These are phyloP conservation scores for Wallemia mellicola DNA, from an alignment of 1,284 basidiomycete genomes.

Conservation along the genomic window DNA sequence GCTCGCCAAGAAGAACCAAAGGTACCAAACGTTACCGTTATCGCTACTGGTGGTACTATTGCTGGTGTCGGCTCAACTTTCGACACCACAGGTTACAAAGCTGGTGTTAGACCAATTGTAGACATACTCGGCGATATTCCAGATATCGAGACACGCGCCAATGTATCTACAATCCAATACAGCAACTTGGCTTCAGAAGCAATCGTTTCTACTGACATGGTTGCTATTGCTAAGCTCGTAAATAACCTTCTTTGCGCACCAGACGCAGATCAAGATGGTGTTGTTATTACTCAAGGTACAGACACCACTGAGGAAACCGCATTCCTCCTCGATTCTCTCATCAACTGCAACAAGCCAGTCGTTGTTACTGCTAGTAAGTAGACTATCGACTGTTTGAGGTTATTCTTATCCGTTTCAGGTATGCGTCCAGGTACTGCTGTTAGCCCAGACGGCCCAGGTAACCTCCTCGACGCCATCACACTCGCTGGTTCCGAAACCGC, in stretches of 20 bases:
- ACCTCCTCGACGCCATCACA: constrained; percentile 12
- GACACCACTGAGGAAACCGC: constrained; percentile 14
- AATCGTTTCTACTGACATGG: constrained; percentile 9
- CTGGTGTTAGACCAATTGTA: not conserved
- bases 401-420: too few relatives aligned
- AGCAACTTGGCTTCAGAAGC: constrained; percentile 5
- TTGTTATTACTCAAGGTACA: constrained; percentile 10
- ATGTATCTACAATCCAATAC: constrained; percentile 6
- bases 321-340: constrained; percentile 8
- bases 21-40: not conserved
- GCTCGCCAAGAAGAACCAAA: not conserved
- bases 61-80: constrained; percentile 1
- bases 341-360: constrained; percentile 11
- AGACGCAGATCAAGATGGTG: constrained; percentile 8
- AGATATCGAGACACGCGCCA: constrained; percentile 4
- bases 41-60: constrained; percentile 4
- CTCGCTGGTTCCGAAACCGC: constrained; percentile 9
- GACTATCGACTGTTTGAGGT: too few relatives aligned
- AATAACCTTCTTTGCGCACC: constrained; percentile 9
- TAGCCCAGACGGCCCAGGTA: constrained; percentile 12
- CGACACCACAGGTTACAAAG: not conserved
- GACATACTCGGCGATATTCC: constrained; percentile 4
- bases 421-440: constrained; percentile 14
- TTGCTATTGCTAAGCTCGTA: constrained; percentile 8
- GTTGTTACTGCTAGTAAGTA: constrained; percentile 14